A percentile compares a stretch with the other conserved stretches of the same genome.
Evolutionary conservation across 192 early-diverging fungal species (phyloP).

Genomic region (Coemansia sp.): DNA sequence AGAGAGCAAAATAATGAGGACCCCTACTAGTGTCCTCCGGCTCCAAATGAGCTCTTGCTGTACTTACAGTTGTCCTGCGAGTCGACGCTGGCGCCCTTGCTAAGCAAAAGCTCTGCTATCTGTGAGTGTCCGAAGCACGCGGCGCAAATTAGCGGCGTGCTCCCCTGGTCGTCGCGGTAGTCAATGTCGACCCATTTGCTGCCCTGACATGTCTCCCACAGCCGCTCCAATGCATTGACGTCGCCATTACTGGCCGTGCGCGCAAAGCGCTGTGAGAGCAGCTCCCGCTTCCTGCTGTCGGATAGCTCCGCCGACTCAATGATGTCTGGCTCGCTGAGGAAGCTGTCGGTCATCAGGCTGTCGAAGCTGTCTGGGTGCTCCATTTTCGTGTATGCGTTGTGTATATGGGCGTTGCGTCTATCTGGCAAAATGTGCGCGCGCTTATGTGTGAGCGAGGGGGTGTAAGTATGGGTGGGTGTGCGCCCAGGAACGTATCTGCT

Average conservation of each 20-base stretch:
- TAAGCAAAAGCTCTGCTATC: constrained; percentile 66
- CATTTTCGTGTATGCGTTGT: too few relatives aligned
- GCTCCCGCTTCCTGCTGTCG: constrained; percentile 55
- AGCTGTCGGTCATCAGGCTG: constrained; percentile 20
- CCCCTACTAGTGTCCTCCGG: too few relatives aligned
- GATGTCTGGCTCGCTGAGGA: constrained; percentile 35
- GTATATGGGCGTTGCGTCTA: too few relatives aligned
- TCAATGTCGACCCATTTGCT: constrained; percentile 69
- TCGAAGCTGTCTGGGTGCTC: constrained; percentile 16
- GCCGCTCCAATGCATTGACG: constrained; percentile 55
- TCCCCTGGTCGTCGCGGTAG: constrained; percentile 80
- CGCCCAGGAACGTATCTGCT: too few relatives aligned
- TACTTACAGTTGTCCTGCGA: constrained; percentile 74
- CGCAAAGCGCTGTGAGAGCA: constrained; percentile 63
- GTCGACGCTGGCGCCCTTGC: constrained; percentile 72
- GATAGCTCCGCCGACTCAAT: constrained; percentile 33
- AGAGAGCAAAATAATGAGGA: too few relatives aligned
- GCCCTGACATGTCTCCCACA: constrained; percentile 56
- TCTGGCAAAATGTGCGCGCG: too few relatives aligned
- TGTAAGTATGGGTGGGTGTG: too few relatives aligned
- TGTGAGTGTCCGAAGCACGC: constrained; percentile 80
- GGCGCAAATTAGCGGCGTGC: constrained; percentile 82
- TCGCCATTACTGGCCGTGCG: constrained; percentile 74
- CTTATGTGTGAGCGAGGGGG: too few relatives aligned
- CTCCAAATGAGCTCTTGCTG: too few relatives aligned